Conservation (phyloP, 2,329 filamentous ascomycete genomes). For the Fusarium falciforme region DNA sequence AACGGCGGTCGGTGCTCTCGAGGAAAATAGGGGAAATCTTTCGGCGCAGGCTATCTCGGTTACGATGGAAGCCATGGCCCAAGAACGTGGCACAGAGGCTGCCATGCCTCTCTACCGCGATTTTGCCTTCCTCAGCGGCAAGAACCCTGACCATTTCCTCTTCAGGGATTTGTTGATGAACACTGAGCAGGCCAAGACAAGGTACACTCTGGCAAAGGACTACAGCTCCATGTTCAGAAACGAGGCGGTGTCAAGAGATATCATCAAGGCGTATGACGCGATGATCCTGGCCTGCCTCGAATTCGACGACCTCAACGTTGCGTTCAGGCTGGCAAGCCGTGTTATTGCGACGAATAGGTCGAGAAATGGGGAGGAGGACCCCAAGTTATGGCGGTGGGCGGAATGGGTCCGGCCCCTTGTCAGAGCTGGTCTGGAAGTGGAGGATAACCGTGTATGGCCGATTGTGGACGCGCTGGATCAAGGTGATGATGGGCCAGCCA, state of each 20-base stretch:
- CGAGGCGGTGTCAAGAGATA: constrained; percentile 18
- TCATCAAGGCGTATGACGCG: constrained; percentile 34
- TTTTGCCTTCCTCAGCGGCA: constrained; percentile 44
- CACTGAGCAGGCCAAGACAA: constrained; percentile 41
- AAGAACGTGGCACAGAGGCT: constrained; percentile 43
- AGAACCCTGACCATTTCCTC: constrained; percentile 39
- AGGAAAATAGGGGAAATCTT: constrained; percentile 51
- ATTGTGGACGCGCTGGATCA: constrained; percentile 46
- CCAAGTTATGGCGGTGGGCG: constrained; percentile 17
- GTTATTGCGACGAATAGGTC: constrained; percentile 22
- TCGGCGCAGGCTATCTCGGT: constrained; percentile 51
- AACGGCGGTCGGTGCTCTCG: constrained; percentile 67
- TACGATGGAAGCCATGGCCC: constrained; percentile 50
- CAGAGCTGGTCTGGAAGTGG: constrained; percentile 39
- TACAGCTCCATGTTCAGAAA: constrained; percentile 41
- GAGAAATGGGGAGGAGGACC: neutral
- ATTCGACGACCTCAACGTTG: constrained; percentile 47
- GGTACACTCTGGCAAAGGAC: constrained; percentile 44
- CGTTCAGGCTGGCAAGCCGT: constrained; percentile 46
- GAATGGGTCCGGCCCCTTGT: constrained; percentile 47
- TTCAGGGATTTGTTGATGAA: constrained; percentile 48
- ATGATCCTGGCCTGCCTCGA: constrained; percentile 47
- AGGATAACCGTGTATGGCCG: constrained; percentile 49
- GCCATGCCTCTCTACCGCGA: constrained; percentile 50
- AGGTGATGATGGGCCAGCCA: constrained; percentile 29